Evolutionary conservation across 2,329 filamentous ascomycete genomes (phyloP).

Genomic region (Penicillium aurantiogriseum): DNA sequence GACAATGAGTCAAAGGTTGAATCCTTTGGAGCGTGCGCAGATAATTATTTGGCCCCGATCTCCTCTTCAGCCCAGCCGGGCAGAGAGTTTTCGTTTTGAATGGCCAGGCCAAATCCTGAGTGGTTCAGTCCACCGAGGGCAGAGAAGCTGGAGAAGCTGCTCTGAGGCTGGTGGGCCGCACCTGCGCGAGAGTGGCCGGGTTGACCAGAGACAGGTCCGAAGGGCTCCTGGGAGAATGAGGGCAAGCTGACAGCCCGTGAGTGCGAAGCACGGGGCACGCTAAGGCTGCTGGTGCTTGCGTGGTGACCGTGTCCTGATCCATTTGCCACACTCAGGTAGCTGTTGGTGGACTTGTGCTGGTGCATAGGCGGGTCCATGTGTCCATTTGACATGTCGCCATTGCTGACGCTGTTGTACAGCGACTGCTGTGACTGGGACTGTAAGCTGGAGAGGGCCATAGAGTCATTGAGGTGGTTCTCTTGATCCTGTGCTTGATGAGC

Average conservation of each 20-base stretch:
- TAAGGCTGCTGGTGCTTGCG: conserved; percentile 59
- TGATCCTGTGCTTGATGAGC: conserved; percentile 65
- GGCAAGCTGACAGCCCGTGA: conserved; percentile 89
- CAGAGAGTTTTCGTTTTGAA: conserved; percentile 57
- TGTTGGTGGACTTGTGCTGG: conserved; percentile 64
- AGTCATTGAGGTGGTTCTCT: conserved; percentile 47
- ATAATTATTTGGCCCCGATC: conserved; percentile 53
- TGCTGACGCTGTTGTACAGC: conserved; percentile 73
- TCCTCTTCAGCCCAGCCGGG: conserved; percentile 66
- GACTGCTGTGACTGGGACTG: conserved; percentile 73
- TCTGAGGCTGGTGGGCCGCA: conserved; percentile 45
- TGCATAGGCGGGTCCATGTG: conserved; percentile 47
- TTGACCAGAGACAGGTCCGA: conserved; percentile 45
- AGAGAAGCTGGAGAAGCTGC: conserved; percentile 58
- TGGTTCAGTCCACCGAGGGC: conserved; percentile 60
- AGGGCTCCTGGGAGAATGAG: conserved; percentile 61
- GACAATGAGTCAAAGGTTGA: conserved; percentile 20
- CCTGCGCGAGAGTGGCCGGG: conserved; percentile 36
- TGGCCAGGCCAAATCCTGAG: conserved; percentile 58
- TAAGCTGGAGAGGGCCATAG: conserved; percentile 42
- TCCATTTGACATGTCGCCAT: conserved; percentile 59
- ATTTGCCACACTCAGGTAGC: conserved; percentile 54
- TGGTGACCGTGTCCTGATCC: conserved; percentile 70
- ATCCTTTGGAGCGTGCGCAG: conserved; percentile 10
- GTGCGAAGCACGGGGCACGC: conserved; percentile 57